Conservation (phyloP, 1,284 basidiomycete genomes). For the Trametes sp. region DNA sequence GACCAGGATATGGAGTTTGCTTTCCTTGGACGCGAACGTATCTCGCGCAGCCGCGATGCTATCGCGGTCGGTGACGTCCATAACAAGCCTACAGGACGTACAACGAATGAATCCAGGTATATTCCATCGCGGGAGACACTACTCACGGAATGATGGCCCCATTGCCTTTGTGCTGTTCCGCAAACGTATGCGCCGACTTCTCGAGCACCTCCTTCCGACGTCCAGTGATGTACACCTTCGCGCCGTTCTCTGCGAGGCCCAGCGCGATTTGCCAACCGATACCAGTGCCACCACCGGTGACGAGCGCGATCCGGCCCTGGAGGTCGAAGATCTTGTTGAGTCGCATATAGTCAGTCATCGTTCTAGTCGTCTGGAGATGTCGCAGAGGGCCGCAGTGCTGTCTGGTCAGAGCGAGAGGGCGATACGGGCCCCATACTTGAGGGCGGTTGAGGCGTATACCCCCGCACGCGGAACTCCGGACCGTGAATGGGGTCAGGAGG, state of each 20-base stretch:
- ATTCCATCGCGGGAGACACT: background rate
- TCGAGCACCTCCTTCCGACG: conserved; percentile 70
- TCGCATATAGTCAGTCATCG: conserved; percentile 32
- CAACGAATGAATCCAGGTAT: background rate
- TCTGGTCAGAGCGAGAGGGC: background rate
- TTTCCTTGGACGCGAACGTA: conserved; percentile 64
- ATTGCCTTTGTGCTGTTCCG: conserved; percentile 47
- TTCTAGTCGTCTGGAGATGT: background rate
- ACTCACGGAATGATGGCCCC: conserved; percentile 64
- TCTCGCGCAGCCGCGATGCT: conserved; percentile 67
- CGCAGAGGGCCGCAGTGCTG: background rate
- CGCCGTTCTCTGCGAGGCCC: conserved; percentile 79
- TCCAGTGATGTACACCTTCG: conserved; percentile 84
- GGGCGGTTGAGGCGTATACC: background rate
- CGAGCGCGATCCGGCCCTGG: conserved; percentile 68
- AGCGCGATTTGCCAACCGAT: conserved; percentile 80
- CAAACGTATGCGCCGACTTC: conserved; percentile 57
- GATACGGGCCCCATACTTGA: background rate
- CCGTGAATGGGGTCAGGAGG: conserved; percentile 6
- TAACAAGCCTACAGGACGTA: conserved; percentile 56
- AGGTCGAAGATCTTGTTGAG: conserved; percentile 61
- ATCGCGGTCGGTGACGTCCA: conserved; percentile 76
- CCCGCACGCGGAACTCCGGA: conserved; percentile 12
- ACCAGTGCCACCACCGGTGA: conserved; percentile 84
- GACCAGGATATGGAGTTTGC: conserved; percentile 78